Evolutionary conservation across 495 filamentous ascomycete species (phyloP).

Genomic region (Xanthoparmelia taractica): DNA sequence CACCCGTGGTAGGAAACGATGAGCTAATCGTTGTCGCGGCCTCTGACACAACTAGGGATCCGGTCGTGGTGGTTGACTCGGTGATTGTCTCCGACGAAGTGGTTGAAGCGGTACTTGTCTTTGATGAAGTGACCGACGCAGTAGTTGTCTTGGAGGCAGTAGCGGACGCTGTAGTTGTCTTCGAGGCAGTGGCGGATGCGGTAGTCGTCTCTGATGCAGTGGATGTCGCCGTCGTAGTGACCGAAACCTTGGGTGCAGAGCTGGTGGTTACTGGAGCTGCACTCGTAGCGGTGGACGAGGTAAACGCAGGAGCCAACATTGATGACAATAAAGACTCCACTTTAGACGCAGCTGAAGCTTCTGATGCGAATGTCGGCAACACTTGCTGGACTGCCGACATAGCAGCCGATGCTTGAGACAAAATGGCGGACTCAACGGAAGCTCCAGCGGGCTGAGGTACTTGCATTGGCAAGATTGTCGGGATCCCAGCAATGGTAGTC

Average conservation of each 20-base stretch:
- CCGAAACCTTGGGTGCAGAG: background rate
- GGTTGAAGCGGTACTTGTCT: background rate
- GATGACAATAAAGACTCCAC: constrained; percentile 3
- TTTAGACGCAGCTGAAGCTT: background rate
- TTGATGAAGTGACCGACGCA: background rate
- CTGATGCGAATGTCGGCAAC: background rate
- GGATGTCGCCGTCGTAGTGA: background rate
- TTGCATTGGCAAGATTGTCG: background rate
- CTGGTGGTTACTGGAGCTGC: background rate
- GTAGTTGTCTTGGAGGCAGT: background rate
- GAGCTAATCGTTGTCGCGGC: background rate
- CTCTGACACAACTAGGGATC: background rate
- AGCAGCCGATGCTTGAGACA: constrained; percentile 9
- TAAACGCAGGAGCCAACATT: background rate
- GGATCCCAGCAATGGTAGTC: background rate
- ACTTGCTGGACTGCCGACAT: background rate
- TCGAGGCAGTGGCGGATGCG: no score
- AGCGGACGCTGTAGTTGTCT: no score
- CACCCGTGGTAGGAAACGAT: background rate
- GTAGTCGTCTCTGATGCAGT: background rate
- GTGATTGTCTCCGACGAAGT: background rate
- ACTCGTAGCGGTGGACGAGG: background rate
- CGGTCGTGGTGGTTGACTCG: constrained; percentile 1
- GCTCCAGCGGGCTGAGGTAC: background rate
- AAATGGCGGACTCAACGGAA: background rate